Percentiles rank a stretch among this genome's conserved stretches.
Evolutionary conservation across 1,284 basidiomycete species (phyloP).

Genomic region (Malassezia sp.): DNA sequence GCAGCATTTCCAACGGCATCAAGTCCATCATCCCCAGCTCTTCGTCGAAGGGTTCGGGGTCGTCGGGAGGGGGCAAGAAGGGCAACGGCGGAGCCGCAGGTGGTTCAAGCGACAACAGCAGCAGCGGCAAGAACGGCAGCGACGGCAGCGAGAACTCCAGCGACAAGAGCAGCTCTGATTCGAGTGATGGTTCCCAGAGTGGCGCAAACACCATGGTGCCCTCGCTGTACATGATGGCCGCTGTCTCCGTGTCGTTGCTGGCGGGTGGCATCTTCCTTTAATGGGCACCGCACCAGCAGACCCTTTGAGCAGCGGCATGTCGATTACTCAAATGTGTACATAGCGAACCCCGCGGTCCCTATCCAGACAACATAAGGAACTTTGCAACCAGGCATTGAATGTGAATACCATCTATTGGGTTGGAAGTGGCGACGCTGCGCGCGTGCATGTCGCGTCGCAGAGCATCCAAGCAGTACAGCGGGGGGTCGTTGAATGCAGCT

Average conservation of each 20-base stretch:
- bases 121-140: conserved; percentile 1
- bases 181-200: neutral
- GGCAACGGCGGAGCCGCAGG: neutral
- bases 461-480: too few species aligned
- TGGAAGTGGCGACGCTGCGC: too few species aligned
- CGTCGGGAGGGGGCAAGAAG: neutral
- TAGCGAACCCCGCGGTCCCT: too few species aligned
- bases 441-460: too few species aligned
- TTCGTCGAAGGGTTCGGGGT: neutral
- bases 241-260: conserved; percentile 17
- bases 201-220: conserved; percentile 7
- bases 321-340: too few species aligned
- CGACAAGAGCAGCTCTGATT: neutral
- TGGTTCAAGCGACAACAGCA: neutral
- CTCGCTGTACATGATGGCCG: conserved; percentile 8
- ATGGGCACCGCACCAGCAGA: too few species aligned
- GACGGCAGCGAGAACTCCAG: neutral
- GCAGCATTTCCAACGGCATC: conserved; percentile 38
- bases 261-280: too few species aligned
- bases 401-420: too few species aligned
- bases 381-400: too few species aligned
- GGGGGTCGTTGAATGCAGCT: too few species aligned
- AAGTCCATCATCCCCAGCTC: conserved; percentile 18
- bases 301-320: too few species aligned
- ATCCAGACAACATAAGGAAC: too few species aligned